Base-by-base conservation (phyloP, 805 yeast genomes). In the Ogataea haglerorum region DNA sequence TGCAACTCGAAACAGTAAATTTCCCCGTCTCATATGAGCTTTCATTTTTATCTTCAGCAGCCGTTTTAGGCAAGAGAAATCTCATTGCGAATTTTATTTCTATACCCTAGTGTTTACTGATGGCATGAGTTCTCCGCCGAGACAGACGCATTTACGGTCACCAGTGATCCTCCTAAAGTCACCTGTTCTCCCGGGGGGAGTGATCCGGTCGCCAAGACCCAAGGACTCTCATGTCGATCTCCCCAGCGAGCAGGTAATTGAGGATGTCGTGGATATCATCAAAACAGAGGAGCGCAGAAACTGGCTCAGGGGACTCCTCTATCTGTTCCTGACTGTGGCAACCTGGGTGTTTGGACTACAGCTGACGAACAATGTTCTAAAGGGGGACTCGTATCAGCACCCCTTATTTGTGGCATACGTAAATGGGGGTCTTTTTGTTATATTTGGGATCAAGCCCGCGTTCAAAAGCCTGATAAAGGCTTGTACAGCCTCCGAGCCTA, bases 291-390 rank as follows among this genome's bases (percentile, higher is more conserved):
- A 76, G 44, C 56, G 63, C 16, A 53, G 48, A 32, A 68, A 68
- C 44, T 76, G 70, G 64, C 47, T 57, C n/a, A 57, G 64, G 15
- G 82, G 82, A 2, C 52, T 72, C 4, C 24, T 67, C 7, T 57
- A 72, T 25, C 57, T 76, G 24, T 52, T 67, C 8, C 36, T 72
- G 4, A 71, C 73, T 1, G 63, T 76, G 7, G 40, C 60, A 7
- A 64, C 75, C 1, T 75, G 80, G 79, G 65, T 76, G 26, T 39
- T 65, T 3, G 76, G 78, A 0, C 59, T 72, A 14, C 79, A 75
- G 46, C 45, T 75, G 46, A 72, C 72, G 32, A 76, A 73, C 45
- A 53, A 61, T 4, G 70, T 73, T n/a, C 56, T 75, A 43, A 76
- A 76, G 43, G 70, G 69, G 21, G 72, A 66, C 17, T 67, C 65